Base-by-base conservation (phyloP, 139 green algal genomes). In the Chlorella ohadii region DNA sequence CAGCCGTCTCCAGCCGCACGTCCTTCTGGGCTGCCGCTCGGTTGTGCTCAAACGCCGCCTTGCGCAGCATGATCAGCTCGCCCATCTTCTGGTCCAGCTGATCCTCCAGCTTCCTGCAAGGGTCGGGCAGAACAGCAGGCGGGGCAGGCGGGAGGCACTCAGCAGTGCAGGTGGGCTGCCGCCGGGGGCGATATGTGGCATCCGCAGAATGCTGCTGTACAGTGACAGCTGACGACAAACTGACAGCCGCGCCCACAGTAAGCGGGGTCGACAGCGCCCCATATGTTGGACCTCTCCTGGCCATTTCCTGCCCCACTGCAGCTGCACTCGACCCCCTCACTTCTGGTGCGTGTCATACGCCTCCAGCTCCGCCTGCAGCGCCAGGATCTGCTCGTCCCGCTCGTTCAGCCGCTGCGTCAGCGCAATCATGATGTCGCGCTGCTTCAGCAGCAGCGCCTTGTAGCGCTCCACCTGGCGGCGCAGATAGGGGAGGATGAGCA, bases 381-480 rank as follows among this genome's bases (percentile, higher is more conserved):
- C 85, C 76, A 96, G 88, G 61, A 99, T 96, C 80, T 96, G 93
- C 85, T 98, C 96, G 67, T 99, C 96, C 6, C 96, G 88, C 87
- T 99, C 95, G 65, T 95, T 96, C 44, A 99, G 91, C 4, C 96
- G 91, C 25, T 91, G 90, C 12, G 96, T 98, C 41, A 99, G 94
- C 6, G 93, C 95, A n/a, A 98, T 97, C 96, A 99, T 99, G 90
- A 99, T 98, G 93, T 99, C 96, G 7, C 96, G 91, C 94, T 99
- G 96, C 90, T 98, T 98, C 57, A 98, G 78, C 86, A 98, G 93
- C 79, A 99, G 94, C 74, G 91, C 85, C 91, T 97, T 98, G 89
- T 98, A 98, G 27, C 93, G 87, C 75, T 97, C 95, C n/a, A 96
- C 94, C 88, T 93, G 81, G 51, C 51, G 12, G 51, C 12, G 51